phyloP scores from a whole-genome alignment of 2,329 filamentous ascomycete genomes.

The Coniochaeta hoffmannii region DNA sequence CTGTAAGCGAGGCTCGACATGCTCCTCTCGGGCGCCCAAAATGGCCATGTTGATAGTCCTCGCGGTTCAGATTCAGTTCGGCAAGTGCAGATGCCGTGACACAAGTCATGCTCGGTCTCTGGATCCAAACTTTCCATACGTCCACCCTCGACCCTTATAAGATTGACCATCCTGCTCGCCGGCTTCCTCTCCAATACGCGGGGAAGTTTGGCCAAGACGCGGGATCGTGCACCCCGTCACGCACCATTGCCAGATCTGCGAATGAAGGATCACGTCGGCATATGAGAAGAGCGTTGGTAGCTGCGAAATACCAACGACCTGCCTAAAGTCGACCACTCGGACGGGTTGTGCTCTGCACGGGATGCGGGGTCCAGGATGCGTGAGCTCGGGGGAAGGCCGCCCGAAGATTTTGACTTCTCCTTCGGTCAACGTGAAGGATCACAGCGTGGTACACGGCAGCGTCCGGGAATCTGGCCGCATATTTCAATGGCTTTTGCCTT shows the following conservation, averaged over 20 bases:
- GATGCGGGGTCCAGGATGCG: neutral
- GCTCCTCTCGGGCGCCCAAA: conserved; percentile 25
- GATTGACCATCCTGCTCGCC: neutral
- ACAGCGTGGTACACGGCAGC: neutral
- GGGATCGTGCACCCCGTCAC: neutral
- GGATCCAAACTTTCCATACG: neutral
- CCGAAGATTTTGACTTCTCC: neutral
- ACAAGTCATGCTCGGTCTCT: neutral
- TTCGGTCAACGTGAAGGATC: neutral
- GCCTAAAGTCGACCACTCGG: neutral
- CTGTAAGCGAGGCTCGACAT: conserved; percentile 24
- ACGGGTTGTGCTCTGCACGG: neutral
- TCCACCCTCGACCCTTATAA: neutral
- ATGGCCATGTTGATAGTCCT: conserved; percentile 12
- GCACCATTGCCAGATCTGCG: neutral
- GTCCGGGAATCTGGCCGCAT: neutral
- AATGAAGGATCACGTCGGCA: neutral
- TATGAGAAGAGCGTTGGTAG: neutral
- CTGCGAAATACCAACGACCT: neutral
- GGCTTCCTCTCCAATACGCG: neutral
- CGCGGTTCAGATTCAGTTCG: neutral
- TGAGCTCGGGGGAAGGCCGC: neutral
- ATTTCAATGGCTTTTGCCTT: neutral
- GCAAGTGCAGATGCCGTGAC: too few species aligned
- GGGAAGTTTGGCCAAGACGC: neutral